Conservation (phyloP, 2,329 filamentous ascomycete species). For the Thielaviopsis musarum region DNA sequence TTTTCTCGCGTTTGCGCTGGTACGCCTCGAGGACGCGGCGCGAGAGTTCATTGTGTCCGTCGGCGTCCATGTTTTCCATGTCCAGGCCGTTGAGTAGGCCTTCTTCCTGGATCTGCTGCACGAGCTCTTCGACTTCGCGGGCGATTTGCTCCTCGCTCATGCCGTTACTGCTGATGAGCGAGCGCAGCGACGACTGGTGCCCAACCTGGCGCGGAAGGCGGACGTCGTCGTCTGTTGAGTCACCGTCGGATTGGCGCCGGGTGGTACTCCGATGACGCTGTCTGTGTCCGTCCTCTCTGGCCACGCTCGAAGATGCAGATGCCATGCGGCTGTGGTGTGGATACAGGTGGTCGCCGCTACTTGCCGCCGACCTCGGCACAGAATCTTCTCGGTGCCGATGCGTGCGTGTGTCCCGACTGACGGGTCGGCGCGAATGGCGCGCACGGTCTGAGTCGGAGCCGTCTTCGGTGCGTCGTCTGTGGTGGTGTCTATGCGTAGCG, state of each 20-base stretch:
- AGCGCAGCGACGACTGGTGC: slow-evolving; percentile 78
- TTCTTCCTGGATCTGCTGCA: slow-evolving; percentile 76
- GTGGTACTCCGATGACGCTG: slow-evolving; percentile 3
- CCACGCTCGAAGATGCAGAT: slow-evolving; percentile 2
- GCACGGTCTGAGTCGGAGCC: slow-evolving; percentile 9
- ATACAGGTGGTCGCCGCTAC: slow-evolving; percentile 22
- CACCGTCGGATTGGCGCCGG: neutral
- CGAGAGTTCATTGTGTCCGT: slow-evolving; percentile 76
- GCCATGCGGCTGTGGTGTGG: slow-evolving; percentile 18
- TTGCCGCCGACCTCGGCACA: neutral
- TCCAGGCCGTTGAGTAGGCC: slow-evolving; percentile 79
- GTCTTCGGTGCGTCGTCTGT: slow-evolving; percentile 5
- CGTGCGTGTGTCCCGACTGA: slow-evolving; percentile 15
- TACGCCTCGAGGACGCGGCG: slow-evolving; percentile 84
- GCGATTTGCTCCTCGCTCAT: slow-evolving; percentile 65
- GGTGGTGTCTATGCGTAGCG: slow-evolving; percentile 1
- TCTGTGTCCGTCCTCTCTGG: neutral
- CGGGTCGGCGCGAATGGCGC: slow-evolving; percentile 14
- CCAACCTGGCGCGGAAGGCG: slow-evolving; percentile 43
- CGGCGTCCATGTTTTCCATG: slow-evolving; percentile 68
- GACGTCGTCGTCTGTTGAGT: neutral
- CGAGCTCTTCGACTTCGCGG: slow-evolving; percentile 76
- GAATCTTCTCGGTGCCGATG: neutral
- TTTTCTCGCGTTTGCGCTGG: slow-evolving; percentile 44
- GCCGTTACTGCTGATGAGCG: slow-evolving; percentile 64